Base-by-base conservation (phyloP, 495 filamentous ascomycete species). In the Stereocaulon alpinum region DNA sequence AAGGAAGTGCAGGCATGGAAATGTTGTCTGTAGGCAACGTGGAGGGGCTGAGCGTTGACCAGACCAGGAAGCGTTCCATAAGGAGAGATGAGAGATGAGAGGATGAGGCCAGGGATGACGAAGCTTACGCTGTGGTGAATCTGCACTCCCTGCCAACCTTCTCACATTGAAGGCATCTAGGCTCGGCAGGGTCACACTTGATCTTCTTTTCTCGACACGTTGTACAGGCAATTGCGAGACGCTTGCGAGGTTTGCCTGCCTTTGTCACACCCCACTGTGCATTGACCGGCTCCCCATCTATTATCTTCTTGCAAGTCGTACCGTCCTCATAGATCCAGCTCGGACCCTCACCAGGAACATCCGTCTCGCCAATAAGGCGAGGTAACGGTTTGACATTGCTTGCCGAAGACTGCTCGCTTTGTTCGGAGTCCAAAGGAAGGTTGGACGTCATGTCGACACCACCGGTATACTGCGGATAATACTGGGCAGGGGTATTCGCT, bases 141-240 rank as follows among this genome's bases (percentile, higher is more conserved):
- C 86, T 82, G 82, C 91, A 96, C 30, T 85, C 78, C 50, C 86
- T 78, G 20, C 88, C 86, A 64, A 88, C 89, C 71, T 95, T 96
- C 67, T 91, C 87, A 69, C 91, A 96, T 68, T 95, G 90, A 56
- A 88, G 81, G 66, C 91, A 96, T 59, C 87, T 86, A 34, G 87
- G 86, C 58, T 83, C 82, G 62, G 88, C 90, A 7, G 89, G 91
- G 60, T 95, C 90, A 64, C 91, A 96, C 70, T 93, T 95, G 74
- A 95, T 93, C 76, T 96, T 96, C 82, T 96, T 96, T 71, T 95
- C 89, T 32, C 91, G 82, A 69, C 91, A 96, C 11, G 88, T 91
- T 53, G 92, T 77, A 66, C 91, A 96, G 17, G 91, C 91, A 63
- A 93, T 89, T 34, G 89, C 89, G 17, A 95, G 76, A 48, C 91